Base-by-base conservation (phyloP, 768 basidiomycete species). In the Lactarius quietus region DNA sequence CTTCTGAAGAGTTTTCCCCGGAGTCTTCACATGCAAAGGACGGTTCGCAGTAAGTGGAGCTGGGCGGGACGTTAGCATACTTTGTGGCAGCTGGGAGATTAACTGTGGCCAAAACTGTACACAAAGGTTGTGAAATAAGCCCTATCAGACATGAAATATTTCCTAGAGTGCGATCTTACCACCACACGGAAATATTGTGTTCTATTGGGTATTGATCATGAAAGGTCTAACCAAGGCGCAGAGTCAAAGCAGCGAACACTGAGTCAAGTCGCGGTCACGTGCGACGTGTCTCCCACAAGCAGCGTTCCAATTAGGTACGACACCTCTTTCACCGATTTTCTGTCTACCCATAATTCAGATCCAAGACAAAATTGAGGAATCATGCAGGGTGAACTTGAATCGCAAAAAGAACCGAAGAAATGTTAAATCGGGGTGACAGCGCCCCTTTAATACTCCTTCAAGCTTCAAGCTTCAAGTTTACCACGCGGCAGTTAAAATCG, bases 1-100 rank as follows among this genome's bases (percentile, higher is more conserved):
- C 74, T 79, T 77, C 72, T 73, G 75, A 36, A 78, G 74, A 14
- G 70, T 77, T 38, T 81, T 76, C n/a, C 82, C 85, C 2, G 87
- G 88, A 0, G 87, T 89, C 73, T 83, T 87, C 1, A 79, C 70
- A 29, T 67, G 63, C 20, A 59, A 62, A 54, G 45, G 69, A 63
- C 70, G 71, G 52, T 72, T 76, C 7, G 57, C 58, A 36, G 76
- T 72, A 57, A 79, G 64, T 41, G 74, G 70, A 18, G 56, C 63
- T 28, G 70, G 65, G 54, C 70, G 70, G 33, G 67, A 67, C 29
- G 69, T 61, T 1, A 70, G 48, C 66, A 73, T 73, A 29, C 20
- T 38, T 23, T 28, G 66, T 56, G 18, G 48, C 14, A 36, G 36
- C 36, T 7, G 36, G 6, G 36, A 36, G 36, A 28, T 26, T 26